Conservation (phyloP, 192 early-diverging fungal genomes). For the Backusella liffmaniae region DNA sequence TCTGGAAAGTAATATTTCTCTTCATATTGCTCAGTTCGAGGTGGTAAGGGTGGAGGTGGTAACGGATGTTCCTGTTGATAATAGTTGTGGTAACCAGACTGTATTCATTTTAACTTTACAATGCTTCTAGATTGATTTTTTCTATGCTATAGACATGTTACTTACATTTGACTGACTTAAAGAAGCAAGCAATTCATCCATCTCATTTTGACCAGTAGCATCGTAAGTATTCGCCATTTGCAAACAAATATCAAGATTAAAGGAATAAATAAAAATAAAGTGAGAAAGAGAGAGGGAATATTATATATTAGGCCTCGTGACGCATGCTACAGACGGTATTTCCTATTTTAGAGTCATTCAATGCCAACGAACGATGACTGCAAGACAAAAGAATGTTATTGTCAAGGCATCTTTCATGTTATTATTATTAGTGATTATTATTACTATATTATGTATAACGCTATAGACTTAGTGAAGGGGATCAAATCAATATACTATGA, state of each 20-base stretch:
- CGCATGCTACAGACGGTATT: background rate
- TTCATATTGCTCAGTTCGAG: background rate
- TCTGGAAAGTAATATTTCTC: conserved; percentile 2
- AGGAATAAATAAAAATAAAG: background rate
- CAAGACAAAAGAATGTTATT: no score
- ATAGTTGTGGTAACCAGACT: background rate
- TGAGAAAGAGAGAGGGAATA: background rate
- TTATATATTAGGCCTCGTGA: background rate
- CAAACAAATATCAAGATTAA: background rate
- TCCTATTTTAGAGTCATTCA: background rate
- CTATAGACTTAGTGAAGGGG: no score
- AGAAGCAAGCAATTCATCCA: background rate
- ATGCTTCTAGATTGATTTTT: background rate
- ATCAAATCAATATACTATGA: no score
- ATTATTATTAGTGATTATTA: no score
- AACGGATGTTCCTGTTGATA: background rate
- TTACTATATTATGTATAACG: no score
- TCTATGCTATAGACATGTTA: background rate
- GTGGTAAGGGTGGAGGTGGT: background rate
- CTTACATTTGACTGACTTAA: background rate
- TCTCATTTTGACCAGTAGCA: background rate
- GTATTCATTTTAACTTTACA: background rate
- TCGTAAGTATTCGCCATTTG: background rate
- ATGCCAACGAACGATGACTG: background rate
- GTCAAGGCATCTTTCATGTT: no score